phyloP scores from a whole-genome alignment of 345 rosid species.

The Triadica sebifera region DNA sequence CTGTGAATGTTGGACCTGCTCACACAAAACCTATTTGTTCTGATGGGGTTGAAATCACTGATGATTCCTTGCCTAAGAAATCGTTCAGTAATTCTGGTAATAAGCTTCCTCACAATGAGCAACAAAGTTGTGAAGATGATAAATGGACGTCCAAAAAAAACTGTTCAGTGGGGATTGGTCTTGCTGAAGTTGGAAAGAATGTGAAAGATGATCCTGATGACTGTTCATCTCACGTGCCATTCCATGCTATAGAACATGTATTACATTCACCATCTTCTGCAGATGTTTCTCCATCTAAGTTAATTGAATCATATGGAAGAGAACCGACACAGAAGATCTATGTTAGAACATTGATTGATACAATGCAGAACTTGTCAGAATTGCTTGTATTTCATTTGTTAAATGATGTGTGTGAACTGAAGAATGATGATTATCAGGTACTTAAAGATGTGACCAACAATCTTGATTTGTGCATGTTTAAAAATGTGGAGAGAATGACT shows the following conservation, averaged over 20 bases:
- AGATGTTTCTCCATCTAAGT: slow-evolving; percentile 28
- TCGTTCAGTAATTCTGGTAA: slow-evolving; percentile 26
- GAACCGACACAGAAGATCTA: slow-evolving; percentile 30
- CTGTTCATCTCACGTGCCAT: slow-evolving; percentile 39
- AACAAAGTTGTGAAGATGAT: slow-evolving; percentile 26
- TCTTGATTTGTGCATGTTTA: slow-evolving; percentile 50
- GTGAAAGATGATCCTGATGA: slow-evolving; percentile 30
- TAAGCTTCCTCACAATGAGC: slow-evolving; percentile 24
- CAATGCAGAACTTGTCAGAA: slow-evolving; percentile 70
- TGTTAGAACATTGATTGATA: slow-evolving; percentile 40
- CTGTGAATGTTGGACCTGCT: slow-evolving; percentile 21
- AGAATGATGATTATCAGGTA: slow-evolving; percentile 46
- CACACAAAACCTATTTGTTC: slow-evolving; percentile 16
- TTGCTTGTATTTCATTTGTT: slow-evolving; percentile 61
- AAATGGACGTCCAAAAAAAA: slow-evolving; percentile 28
- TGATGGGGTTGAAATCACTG: slow-evolving; percentile 23
- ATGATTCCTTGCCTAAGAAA: slow-evolving; percentile 24
- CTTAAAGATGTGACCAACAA: slow-evolving; percentile 59
- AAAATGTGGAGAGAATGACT: slow-evolving; percentile 30
- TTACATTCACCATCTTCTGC: slow-evolving; percentile 41
- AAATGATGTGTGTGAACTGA: slow-evolving; percentile 46
- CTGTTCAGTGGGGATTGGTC: slow-evolving; percentile 1
- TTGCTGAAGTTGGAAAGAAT: slow-evolving; percentile 29
- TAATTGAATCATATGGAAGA: slow-evolving; percentile 20
- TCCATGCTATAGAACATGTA: slow-evolving; percentile 32